Evolutionary conservation across 306 rosid species (phyloP).

Genomic region (Fragaria iinumae): DNA sequence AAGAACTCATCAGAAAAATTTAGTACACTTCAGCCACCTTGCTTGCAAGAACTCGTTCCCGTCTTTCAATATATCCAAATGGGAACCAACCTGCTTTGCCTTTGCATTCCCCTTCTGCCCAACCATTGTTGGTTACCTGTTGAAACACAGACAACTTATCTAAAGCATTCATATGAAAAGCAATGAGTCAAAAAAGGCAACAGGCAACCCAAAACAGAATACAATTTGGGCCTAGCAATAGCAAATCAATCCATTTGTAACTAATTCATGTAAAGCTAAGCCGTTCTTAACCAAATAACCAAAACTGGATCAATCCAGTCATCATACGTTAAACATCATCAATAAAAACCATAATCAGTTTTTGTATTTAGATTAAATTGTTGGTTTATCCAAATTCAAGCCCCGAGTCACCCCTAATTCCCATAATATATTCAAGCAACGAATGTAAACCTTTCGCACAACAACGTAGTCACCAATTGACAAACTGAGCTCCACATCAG

Average conservation of each 20-base stretch:
- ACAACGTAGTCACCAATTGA: constrained; percentile 82
- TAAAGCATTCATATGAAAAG: background rate
- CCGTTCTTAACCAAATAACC: background rate
- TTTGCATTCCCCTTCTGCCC: constrained; percentile 99
- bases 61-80: constrained; percentile 80
- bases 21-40: constrained; percentile 92
- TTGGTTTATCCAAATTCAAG: background rate
- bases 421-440: constrained; percentile 17
- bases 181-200: background rate
- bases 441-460: constrained; percentile 69
- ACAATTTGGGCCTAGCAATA: background rate
- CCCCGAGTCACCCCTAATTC: background rate
- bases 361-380: background rate
- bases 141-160: constrained; percentile 12
- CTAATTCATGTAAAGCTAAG: background rate
- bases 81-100: constrained; percentile 99
- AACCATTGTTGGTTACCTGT: constrained; percentile 87
- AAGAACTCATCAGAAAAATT: constrained; percentile 30
- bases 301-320: background rate
- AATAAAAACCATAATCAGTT: background rate
- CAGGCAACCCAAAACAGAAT: background rate
- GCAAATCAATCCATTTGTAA: background rate
- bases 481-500: constrained; percentile 83
- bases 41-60: constrained; percentile 91
- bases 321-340: background rate